phyloP scores from a whole-genome alignment of 2,329 filamentous ascomycete genomes.

The Stachybotrys chlorohalonatus region DNA sequence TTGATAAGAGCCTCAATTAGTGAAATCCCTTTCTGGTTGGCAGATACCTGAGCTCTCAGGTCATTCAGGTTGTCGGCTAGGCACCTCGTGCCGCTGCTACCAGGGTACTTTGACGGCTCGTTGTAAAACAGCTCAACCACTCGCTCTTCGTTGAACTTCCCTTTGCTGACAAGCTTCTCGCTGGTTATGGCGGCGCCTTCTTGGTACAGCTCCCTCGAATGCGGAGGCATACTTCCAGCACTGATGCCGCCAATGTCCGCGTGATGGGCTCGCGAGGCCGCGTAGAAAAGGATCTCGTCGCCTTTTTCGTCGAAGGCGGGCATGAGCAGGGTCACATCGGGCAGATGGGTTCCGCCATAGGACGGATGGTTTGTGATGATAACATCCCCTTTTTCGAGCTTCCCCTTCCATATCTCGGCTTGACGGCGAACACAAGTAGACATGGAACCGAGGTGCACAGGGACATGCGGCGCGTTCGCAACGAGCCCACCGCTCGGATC shows the following conservation, averaged over 20 bases:
- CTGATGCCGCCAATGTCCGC: conserved; percentile 80
- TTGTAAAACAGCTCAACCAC: conserved; percentile 64
- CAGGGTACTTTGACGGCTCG: conserved; percentile 65
- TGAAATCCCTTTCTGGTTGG: conserved; percentile 80
- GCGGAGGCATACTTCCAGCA: conserved; percentile 72
- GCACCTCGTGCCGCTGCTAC: conserved; percentile 70
- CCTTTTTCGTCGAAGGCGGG: conserved; percentile 60
- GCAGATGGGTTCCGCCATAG: conserved; percentile 74
- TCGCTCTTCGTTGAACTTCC: conserved; percentile 68
- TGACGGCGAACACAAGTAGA: conserved; percentile 72
- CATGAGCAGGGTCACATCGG: conserved; percentile 73
- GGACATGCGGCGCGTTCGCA: conserved; percentile 71
- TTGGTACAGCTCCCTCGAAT: conserved; percentile 55
- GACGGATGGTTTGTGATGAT: conserved; percentile 79
- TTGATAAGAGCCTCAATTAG: conserved; percentile 66
- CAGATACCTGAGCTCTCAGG: conserved; percentile 73
- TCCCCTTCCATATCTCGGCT: conserved; percentile 70
- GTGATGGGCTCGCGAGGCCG: conserved; percentile 71
- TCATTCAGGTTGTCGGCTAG: conserved; percentile 77
- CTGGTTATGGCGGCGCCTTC: conserved; percentile 56
- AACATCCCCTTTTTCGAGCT: conserved; percentile 69
- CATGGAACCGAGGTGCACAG: conserved; percentile 76
- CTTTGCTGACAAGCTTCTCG: conserved; percentile 65
- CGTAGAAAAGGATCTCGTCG: conserved; percentile 71
- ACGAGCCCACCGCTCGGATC: conserved; percentile 67